These are phyloP conservation scores for Rhodosporidiobolus sp. DNA, from an alignment of 768 basidiomycete species.

Conservation along the genomic window DNA sequence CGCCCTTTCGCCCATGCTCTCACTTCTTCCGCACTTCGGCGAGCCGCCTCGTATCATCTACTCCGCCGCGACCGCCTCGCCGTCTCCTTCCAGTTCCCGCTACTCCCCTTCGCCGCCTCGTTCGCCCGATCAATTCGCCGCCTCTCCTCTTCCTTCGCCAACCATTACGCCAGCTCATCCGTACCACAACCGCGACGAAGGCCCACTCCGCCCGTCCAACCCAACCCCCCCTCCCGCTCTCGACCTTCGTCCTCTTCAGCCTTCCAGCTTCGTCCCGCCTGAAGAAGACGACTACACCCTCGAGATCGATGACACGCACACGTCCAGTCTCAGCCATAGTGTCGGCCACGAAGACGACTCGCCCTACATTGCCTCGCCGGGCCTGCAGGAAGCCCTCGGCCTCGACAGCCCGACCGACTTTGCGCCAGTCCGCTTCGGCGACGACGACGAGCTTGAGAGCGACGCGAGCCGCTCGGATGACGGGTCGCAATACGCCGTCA, in stretches of 20 bases:
- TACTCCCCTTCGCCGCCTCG: background rate
- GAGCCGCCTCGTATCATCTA: slow-evolving; percentile 2
- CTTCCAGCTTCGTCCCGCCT: no score
- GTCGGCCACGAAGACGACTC: background rate
- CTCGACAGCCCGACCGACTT: background rate
- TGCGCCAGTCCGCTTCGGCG: background rate
- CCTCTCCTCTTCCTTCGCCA: background rate
- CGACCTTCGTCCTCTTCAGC: no score
- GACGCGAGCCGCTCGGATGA: background rate
- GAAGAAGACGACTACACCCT: slow-evolving; percentile 5
- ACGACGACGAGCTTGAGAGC: slow-evolving; percentile 8
- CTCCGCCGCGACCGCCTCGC: slow-evolving; percentile 2
- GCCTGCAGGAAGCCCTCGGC: background rate
- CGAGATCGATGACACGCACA: background rate
- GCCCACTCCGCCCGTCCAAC: no score
- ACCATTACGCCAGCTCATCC: background rate
- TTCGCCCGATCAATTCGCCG: background rate
- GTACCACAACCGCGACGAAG: background rate
- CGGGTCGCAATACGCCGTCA: background rate
- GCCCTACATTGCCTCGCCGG: background rate
- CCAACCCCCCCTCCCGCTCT: background rate
- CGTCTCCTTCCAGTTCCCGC: background rate
- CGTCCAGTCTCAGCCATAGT: background rate
- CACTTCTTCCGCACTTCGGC: background rate
- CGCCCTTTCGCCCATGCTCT: background rate